Percentiles rank a stretch among this genome's conserved stretches.
Evolutionary conservation across 1,284 basidiomycete species (phyloP).

Genomic region (Leccinum subrobustum): DNA sequence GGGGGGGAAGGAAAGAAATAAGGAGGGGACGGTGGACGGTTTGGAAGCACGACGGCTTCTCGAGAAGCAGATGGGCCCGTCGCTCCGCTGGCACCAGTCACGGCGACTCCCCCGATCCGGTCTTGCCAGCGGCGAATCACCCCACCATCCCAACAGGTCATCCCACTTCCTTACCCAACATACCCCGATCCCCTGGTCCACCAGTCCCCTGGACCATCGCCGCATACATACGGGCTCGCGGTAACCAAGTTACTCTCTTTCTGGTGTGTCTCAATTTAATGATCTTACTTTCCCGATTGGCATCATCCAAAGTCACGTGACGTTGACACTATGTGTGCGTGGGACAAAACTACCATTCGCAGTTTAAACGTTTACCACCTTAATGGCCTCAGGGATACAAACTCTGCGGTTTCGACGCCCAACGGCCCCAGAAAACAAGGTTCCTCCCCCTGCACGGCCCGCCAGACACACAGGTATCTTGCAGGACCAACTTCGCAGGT

Average conservation of each 20-base stretch:
- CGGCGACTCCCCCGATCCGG: constrained; percentile 32
- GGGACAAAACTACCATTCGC: background rate
- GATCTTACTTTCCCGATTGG: background rate
- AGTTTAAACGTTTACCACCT: background rate
- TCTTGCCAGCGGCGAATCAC: constrained; percentile 31
- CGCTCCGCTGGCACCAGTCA: constrained; percentile 21
- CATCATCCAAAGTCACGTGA: constrained; percentile 18
- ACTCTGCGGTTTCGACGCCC: constrained; percentile 59
- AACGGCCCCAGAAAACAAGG: constrained; percentile 34
- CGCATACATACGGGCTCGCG: no score
- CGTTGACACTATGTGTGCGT: background rate
- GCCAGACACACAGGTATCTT: constrained; percentile 62
- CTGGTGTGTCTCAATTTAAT: no score
- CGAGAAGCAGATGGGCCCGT: constrained; percentile 29
- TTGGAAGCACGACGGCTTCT: constrained; percentile 31
- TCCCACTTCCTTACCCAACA: constrained; percentile 12
- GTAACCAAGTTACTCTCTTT: no score
- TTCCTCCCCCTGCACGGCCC: constrained; percentile 26
- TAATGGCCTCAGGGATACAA: constrained; percentile 41
- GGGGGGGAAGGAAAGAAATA: constrained; percentile 27
- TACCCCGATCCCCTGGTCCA: background rate
- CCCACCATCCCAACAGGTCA: constrained; percentile 17
- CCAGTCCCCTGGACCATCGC: background rate
- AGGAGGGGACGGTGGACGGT: constrained; percentile 14
- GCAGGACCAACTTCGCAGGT: constrained; percentile 77